Evolutionary conservation across 768 basidiomycete species (phyloP).

Genomic region (Sporobolomyces pararoseus): DNA sequence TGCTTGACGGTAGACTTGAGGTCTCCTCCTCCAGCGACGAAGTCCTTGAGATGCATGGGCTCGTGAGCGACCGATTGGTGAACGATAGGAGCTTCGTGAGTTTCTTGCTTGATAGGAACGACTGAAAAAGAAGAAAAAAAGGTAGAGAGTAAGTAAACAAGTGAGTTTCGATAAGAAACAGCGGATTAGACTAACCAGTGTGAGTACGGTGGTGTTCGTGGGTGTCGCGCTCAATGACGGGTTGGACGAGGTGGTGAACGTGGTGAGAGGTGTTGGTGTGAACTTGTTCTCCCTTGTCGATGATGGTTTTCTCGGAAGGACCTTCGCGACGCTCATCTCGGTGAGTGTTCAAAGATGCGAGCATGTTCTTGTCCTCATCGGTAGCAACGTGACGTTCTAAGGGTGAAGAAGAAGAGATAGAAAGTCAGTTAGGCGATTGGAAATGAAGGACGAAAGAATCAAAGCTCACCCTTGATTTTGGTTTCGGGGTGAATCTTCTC

Average conservation of each 20-base stretch:
- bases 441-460: background rate
- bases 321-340: slow-evolving; percentile 6
- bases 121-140: slow-evolving; percentile 25
- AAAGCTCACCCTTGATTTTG: slow-evolving; percentile 12
- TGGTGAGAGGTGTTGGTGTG: slow-evolving; percentile 27
- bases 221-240: slow-evolving; percentile 52
- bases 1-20: slow-evolving; percentile 35
- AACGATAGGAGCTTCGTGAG: slow-evolving; percentile 49
- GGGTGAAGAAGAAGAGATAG: background rate
- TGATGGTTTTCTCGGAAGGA: slow-evolving; percentile 15
- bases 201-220: slow-evolving; percentile 50
- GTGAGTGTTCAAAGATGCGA: slow-evolving; percentile 28
- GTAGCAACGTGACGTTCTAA: slow-evolving; percentile 31
- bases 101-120: slow-evolving; percentile 49
- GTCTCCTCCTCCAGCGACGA: slow-evolving; percentile 31
- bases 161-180: background rate
- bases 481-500: slow-evolving; percentile 26
- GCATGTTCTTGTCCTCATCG: slow-evolving; percentile 33
- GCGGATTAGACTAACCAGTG: slow-evolving; percentile 36
- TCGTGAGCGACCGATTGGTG: slow-evolving; percentile 31
- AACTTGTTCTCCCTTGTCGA: slow-evolving; percentile 35
- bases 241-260: slow-evolving; percentile 48
- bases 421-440: background rate
- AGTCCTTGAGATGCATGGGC: slow-evolving; percentile 35
- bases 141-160: no score